A percentile compares a stretch with the other conserved stretches of the same genome.
phyloP scores from a whole-genome alignment of 2,329 filamentous ascomycete species.

The Colletotrichum neosansevieriae region DNA sequence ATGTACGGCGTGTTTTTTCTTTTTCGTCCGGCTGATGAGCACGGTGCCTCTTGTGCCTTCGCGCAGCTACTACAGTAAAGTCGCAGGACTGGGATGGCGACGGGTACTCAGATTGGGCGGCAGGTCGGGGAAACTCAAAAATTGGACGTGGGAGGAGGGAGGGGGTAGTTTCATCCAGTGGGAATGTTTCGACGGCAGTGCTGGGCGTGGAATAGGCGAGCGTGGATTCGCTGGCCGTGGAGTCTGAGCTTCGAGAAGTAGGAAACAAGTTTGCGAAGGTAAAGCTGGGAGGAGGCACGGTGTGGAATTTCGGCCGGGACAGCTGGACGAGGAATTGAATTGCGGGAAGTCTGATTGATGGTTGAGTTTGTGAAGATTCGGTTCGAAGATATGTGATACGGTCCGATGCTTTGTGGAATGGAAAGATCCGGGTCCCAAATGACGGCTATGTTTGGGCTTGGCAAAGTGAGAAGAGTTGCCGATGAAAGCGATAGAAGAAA shows the following conservation, averaged over 20 bases:
- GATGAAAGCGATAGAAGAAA: constrained; percentile 11
- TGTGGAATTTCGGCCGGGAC: constrained; percentile 21
- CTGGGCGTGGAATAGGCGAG: constrained; percentile 21
- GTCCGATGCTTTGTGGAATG: constrained; percentile 31
- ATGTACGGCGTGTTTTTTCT: constrained; percentile 26
- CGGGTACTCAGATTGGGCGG: constrained; percentile 31
- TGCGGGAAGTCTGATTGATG: constrained; percentile 18
- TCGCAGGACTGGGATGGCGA: constrained; percentile 39
- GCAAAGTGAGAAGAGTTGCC: constrained; percentile 10
- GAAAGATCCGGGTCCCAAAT: constrained; percentile 13
- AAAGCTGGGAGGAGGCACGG: not conserved
- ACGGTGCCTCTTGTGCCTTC: constrained; percentile 38
- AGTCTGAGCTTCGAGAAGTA: constrained; percentile 28
- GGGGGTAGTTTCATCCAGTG: constrained; percentile 32
- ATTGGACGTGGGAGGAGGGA: constrained; percentile 17
- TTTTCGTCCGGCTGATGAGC: constrained; percentile 33
- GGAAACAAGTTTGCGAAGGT: constrained; percentile 19
- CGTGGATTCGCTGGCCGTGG: constrained; percentile 36
- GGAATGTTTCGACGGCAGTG: constrained; percentile 37
- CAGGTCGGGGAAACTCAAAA: constrained; percentile 33
- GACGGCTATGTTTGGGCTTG: constrained; percentile 17
- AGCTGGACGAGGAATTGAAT: constrained; percentile 7
- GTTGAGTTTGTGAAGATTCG: constrained; percentile 8
- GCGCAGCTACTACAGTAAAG: constrained; percentile 39
- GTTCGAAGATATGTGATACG: constrained; percentile 14